Evolutionary conservation across 129 eudicot genomes (phyloP), one percentile per base, ranked within the genome.

Genomic region (Glebionis coronaria): DNA sequence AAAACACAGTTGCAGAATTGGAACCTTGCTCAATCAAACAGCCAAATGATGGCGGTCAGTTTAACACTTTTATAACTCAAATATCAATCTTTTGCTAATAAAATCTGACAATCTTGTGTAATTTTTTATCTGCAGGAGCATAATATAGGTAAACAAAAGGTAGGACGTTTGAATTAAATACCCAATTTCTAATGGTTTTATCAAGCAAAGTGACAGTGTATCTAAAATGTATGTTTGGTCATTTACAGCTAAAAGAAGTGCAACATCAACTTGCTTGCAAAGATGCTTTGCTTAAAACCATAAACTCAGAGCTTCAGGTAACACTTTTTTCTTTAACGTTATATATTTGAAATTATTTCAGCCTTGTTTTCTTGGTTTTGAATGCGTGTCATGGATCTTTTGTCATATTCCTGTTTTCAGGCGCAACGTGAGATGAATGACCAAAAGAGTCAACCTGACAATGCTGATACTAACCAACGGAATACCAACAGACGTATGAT

Each of bases 1-100:
- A 87, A 81, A 69, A 81, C 79, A 70, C 95, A 85, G 77, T 67
- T 84, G 87, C 97, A 91, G 78, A 91, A 87, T 47, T 87, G 88
- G 93, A 80, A 66, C 60, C 90, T 91, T 74, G 97, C 95, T 76
- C 93, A 85, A 73, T 55, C 90, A 31, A 87, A 91, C 57, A 82
- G 88, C 68, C 97, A 72, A 46, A 87, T 85, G 93, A 63, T 70
- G 76, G 95, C 85, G 76, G 97, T 91, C 3, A 0, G 88, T 78
- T 69, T 18, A 19, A 49, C 59, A 45, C 9, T 55, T 40, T 53
- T 16, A 4, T 8, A n/a, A 44, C 45, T 44, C 4, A 23, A 25
- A 42, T 1, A 54, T 55, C 42, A 40, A 19, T 19, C n/a, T 3
- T 40, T 53, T 16, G 14, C 0, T 35, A 12, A 19, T 3, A 18